Conservation (phyloP, 2,329 filamentous ascomycete species). For the Cercospora berteroae region DNA sequence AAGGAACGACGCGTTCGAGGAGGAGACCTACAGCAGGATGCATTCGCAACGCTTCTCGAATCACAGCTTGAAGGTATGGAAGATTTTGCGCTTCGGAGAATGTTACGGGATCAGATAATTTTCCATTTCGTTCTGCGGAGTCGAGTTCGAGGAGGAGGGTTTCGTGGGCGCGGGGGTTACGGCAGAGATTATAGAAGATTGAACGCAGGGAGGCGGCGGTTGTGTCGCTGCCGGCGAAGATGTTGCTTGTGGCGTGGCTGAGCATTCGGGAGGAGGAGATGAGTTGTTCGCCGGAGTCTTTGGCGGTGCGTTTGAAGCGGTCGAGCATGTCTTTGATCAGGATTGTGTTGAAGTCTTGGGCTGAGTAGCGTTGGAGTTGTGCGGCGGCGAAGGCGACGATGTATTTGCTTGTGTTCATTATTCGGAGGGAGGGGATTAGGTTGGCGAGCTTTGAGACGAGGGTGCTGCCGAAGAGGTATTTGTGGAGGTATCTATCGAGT, state of each 20-base stretch:
- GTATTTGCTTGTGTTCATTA: slow-evolving; percentile 26
- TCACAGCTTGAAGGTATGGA: slow-evolving; percentile 46
- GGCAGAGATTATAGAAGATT: slow-evolving; percentile 42
- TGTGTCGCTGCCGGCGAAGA: slow-evolving; percentile 44
- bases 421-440: slow-evolving; percentile 19
- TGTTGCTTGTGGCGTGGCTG: slow-evolving; percentile 41
- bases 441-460: slow-evolving; percentile 20
- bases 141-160: slow-evolving; percentile 41
- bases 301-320: slow-evolving; percentile 27
- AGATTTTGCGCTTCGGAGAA: slow-evolving; percentile 37
- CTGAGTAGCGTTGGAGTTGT: slow-evolving; percentile 23
- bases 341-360: slow-evolving; percentile 21
- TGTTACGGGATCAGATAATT: slow-evolving; percentile 34
- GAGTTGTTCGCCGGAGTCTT: slow-evolving; percentile 25
- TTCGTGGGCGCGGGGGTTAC: slow-evolving; percentile 34
- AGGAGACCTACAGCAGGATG: slow-evolving; percentile 45
- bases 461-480: slow-evolving; percentile 27
- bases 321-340: slow-evolving; percentile 27
- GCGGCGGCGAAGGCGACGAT: slow-evolving; percentile 29
- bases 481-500: slow-evolving; percentile 17
- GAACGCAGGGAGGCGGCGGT: slow-evolving; percentile 28
- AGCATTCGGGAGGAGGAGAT: slow-evolving; percentile 26
- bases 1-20: slow-evolving; percentile 42
- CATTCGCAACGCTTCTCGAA: slow-evolving; percentile 47
- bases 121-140: slow-evolving; percentile 23